Conservation (phyloP, 169 alveolate genomes). For the Plasmodium vivax region DNA sequence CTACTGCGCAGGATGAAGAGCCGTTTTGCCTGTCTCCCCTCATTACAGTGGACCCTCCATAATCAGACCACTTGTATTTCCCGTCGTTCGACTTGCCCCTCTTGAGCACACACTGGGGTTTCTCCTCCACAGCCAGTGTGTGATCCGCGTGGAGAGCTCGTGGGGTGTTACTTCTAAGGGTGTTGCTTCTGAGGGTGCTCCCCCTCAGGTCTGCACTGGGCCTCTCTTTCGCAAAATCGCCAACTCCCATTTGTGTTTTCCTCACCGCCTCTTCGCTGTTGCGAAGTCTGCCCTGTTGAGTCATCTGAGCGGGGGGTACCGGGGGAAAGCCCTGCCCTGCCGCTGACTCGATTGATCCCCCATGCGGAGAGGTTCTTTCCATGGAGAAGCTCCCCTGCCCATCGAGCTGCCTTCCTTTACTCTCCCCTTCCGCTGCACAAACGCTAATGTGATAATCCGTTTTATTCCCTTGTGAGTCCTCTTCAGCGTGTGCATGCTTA, state of each 20-base stretch:
- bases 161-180: neutral
- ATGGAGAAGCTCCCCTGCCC: neutral
- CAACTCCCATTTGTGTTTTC: neutral
- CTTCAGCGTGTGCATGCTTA: neutral
- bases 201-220: neutral
- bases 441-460: neutral
- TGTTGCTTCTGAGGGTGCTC: neutral
- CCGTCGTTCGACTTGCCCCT: conserved; percentile 16
- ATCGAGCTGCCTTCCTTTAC: neutral
- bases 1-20: neutral
- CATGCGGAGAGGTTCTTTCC: neutral
- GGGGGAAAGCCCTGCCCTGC: neutral
- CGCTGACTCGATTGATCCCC: neutral
- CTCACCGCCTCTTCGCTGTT: neutral
- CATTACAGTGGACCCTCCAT: neutral
- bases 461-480: neutral
- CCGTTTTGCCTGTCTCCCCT: neutral
- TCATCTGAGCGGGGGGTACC: neutral
- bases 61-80: neutral
- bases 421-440: neutral
- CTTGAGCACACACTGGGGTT: conserved; percentile 8
- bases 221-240: neutral
- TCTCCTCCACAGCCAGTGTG: neutral
- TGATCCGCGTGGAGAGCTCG: neutral
- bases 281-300: neutral